These are phyloP conservation scores for Cryphonectria radicalis DNA, from an alignment of 2,329 filamentous ascomycete species.

Conservation along the genomic window DNA sequence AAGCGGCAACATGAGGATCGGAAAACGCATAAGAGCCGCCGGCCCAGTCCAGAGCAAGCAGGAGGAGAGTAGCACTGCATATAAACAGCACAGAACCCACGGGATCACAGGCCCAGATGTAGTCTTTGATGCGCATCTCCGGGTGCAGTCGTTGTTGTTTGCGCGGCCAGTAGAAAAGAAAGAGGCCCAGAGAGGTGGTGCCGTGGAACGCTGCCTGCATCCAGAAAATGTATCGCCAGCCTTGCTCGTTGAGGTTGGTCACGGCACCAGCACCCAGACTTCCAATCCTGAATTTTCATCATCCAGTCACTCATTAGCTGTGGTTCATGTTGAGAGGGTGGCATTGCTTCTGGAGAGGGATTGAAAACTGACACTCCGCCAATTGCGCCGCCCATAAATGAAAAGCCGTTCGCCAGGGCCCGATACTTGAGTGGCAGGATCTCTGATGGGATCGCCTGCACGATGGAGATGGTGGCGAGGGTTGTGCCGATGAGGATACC, in stretches of 20 bases:
- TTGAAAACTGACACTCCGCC: conserved; percentile 53
- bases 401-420: conserved; percentile 58
- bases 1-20: conserved; percentile 45
- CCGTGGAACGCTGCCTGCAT: conserved; percentile 60
- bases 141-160: conserved; percentile 42
- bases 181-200: conserved; percentile 50
- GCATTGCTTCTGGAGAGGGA: not conserved
- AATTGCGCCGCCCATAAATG: conserved; percentile 53
- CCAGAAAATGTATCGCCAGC: conserved; percentile 64
- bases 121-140: conserved; percentile 44
- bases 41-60: conserved; percentile 52
- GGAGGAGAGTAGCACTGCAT: conserved; percentile 46
- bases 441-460: conserved; percentile 60
- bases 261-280: conserved; percentile 55
- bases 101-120: conserved; percentile 53
- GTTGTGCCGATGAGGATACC: conserved; percentile 60
- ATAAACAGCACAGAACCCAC: conserved; percentile 52
- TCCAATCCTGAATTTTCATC: conserved; percentile 46
- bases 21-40: conserved; percentile 48
- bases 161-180: conserved; percentile 52
- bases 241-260: conserved; percentile 49
- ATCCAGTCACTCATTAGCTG: not conserved
- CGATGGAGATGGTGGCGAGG: conserved; percentile 57
- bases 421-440: conserved; percentile 61
- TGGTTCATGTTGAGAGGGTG: not conserved